Evolutionary conservation across 495 filamentous ascomycete genomes (phyloP).

Genomic region (Ramalina intermedia): DNA sequence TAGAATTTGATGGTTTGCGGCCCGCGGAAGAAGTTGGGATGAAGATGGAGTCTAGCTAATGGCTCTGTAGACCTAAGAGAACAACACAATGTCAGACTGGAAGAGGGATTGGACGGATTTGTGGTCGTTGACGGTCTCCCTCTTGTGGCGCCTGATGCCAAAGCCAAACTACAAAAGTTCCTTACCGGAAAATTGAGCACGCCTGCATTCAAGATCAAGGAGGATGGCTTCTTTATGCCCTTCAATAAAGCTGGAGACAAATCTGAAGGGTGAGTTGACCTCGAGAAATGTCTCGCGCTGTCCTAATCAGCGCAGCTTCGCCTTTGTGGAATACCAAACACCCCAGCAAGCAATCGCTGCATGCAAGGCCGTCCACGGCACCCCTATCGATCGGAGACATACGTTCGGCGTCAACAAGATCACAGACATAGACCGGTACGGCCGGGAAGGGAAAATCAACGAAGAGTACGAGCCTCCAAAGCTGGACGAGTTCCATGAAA

Average conservation of each 20-base stretch:
- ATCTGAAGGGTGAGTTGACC: conserved; percentile 58
- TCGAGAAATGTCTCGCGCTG: conserved; percentile 6
- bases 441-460: conserved; percentile 79
- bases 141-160: conserved; percentile 65
- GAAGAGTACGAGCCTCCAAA: conserved; percentile 72
- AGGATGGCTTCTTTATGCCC: conserved; percentile 88
- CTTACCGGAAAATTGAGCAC: conserved; percentile 77
- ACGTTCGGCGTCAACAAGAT: conserved; percentile 92
- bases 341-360: conserved; percentile 79
- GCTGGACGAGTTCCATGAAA: conserved; percentile 68
- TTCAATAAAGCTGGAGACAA: conserved; percentile 57
- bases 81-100: conserved; percentile 86
- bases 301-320: conserved; percentile 42
- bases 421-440: conserved; percentile 93
- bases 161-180: conserved; percentile 86
- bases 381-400: conserved; percentile 87
- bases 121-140: conserved; percentile 91
- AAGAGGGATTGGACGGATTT: conserved; percentile 90
- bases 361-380: conserved; percentile 67
- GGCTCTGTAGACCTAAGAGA: conserved; percentile 58
- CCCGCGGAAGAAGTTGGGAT: conserved; percentile 9
- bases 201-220: conserved; percentile 59
- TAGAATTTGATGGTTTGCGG: conserved; percentile 58
- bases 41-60: conserved; percentile 11
- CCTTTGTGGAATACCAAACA: conserved; percentile 93